These are phyloP conservation scores for Cutaneotrichosporon cavernicola DNA, from an alignment of 1,284 basidiomycete species.

Conservation along the genomic window DNA sequence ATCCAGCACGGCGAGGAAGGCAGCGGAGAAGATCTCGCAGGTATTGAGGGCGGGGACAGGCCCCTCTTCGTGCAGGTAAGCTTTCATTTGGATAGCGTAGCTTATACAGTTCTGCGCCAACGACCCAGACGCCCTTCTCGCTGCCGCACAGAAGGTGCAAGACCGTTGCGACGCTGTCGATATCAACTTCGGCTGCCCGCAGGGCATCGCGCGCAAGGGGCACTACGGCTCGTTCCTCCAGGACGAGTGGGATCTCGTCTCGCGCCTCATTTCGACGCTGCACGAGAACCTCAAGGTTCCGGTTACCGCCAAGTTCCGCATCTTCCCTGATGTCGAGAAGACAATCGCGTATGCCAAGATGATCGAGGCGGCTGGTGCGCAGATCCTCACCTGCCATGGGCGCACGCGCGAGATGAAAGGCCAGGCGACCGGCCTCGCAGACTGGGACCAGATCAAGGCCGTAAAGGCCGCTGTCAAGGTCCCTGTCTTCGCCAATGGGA, in stretches of 20 bases:
- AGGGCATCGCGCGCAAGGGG: conserved; percentile 86
- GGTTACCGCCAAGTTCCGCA: conserved; percentile 93
- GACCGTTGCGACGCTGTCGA: conserved; percentile 85
- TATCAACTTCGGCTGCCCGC: conserved; percentile 93
- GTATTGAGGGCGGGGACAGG: conserved; percentile 60
- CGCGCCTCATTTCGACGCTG: conserved; percentile 73
- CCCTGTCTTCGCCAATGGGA: conserved; percentile 97
- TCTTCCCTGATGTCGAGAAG: conserved; percentile 80
- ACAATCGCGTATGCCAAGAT: conserved; percentile 92
- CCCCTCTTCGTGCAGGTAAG: conserved; percentile 78
- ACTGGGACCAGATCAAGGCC: conserved; percentile 77
- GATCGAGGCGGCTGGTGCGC: conserved; percentile 91
- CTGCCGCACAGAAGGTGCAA: conserved; percentile 71
- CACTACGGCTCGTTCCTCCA: conserved; percentile 88
- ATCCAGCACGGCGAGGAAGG: conserved; percentile 58
- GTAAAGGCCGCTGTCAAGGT: conserved; percentile 84
- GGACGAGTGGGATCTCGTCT: conserved; percentile 90
- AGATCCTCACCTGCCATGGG: conserved; percentile 92
- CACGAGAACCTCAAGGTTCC: conserved; percentile 82
- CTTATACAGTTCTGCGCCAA: conserved; percentile 76
- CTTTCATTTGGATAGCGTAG: background rate
- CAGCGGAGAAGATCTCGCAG: conserved; percentile 39
- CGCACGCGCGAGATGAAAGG: conserved; percentile 89
- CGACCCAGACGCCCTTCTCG: conserved; percentile 73
- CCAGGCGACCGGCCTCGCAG: conserved; percentile 71